Percentiles rank a stretch among this genome's conserved stretches.
These are phyloP conservation scores for Borealophlyctis nickersoniae DNA, from an alignment of 192 early-diverging fungal species.

Conservation along the genomic window DNA sequence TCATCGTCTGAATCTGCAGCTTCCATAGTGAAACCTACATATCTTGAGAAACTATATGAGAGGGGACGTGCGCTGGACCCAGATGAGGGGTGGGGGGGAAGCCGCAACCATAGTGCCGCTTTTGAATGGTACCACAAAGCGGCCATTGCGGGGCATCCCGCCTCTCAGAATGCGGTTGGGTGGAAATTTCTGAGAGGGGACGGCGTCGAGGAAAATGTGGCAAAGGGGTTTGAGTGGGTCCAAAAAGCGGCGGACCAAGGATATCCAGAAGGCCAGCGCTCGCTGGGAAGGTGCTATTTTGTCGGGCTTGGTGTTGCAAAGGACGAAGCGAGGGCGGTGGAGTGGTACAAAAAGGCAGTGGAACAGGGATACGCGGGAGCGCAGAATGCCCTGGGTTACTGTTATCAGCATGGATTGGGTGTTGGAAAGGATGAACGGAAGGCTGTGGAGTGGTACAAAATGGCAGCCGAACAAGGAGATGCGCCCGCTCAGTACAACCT, in stretches of 20 bases:
- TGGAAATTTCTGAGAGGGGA: constrained; percentile 84
- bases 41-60: too few species aligned
- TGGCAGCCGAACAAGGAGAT: constrained; percentile 48
- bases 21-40: too few species aligned
- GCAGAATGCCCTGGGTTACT: constrained; percentile 72
- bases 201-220: constrained; percentile 68
- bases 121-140: constrained; percentile 67
- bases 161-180: constrained; percentile 62
- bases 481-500: constrained; percentile 62
- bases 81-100: too few species aligned
- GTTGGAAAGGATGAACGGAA: constrained; percentile 53
- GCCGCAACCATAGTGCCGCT: too few species aligned
- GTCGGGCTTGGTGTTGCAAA: constrained; percentile 77
- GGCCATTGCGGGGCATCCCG: constrained; percentile 47
- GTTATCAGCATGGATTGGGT: constrained; percentile 77
- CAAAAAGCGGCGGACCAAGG: constrained; percentile 50
- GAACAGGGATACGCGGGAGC: constrained; percentile 63
- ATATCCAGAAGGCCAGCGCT: constrained; percentile 63
- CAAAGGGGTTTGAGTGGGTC: constrained; percentile 61
- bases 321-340: constrained; percentile 59
- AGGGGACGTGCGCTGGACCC: too few species aligned
- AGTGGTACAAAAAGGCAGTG: constrained; percentile 67
- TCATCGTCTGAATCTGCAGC: too few species aligned
- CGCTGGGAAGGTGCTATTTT: constrained; percentile 77
- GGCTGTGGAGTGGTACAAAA: constrained; percentile 53